A percentile compares a stretch with the other conserved stretches of the same genome.
phyloP scores from a whole-genome alignment of 2,329 filamentous ascomycete genomes.

The Aspergillus chevalieri region DNA sequence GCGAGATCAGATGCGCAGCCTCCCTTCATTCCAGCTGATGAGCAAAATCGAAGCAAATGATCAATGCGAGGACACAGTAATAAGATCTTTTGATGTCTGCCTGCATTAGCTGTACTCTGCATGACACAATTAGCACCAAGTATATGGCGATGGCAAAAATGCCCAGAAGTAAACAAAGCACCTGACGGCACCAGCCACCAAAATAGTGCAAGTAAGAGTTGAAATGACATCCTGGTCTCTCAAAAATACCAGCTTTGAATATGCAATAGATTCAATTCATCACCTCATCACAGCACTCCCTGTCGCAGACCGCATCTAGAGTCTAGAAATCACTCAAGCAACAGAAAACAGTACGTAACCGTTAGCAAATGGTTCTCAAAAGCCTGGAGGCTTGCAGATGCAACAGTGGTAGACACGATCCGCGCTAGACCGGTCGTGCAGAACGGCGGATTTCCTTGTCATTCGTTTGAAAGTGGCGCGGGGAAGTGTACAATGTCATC shows the following conservation, averaged over 20 bases:
- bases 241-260: too few species aligned
- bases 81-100: too few species aligned
- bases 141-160: background rate
- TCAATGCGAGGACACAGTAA: too few species aligned
- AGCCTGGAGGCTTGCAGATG: too few species aligned
- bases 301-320: background rate
- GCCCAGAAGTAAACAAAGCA: background rate
- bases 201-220: background rate
- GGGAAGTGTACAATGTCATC: background rate
- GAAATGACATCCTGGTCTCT: background rate
- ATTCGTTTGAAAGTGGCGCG: background rate
- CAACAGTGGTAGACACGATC: background rate
- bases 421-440: background rate
- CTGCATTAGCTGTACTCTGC: too few species aligned
- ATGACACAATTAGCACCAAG: too few species aligned
- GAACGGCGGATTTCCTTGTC: background rate
- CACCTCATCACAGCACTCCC: background rate
- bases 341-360: too few species aligned
- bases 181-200: background rate
- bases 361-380: too few species aligned
- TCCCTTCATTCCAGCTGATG: too few species aligned
- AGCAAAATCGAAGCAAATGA: too few species aligned
- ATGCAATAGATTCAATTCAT: background rate
- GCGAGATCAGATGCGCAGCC: too few species aligned
- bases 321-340: too few species aligned